Evolutionary conservation across 2,329 filamentous ascomycete genomes (phyloP).

Genomic region (Nigrospora oryzae): DNA sequence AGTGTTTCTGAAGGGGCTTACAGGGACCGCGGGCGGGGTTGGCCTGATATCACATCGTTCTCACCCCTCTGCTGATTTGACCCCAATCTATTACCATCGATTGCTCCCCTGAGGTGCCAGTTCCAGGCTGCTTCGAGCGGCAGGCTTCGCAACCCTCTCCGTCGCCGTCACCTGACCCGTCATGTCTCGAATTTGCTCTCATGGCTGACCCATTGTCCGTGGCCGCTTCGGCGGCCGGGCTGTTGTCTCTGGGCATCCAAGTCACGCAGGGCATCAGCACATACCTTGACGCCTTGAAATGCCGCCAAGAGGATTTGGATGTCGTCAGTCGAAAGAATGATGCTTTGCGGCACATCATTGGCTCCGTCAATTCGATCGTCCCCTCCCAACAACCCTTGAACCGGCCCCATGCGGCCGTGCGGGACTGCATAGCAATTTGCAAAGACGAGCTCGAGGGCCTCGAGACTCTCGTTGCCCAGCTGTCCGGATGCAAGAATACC

Average conservation of each 20-base stretch:
- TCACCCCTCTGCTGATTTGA: no score
- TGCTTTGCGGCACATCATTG: conserved; percentile 1
- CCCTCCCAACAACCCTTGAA: background rate
- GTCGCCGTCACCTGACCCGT: no score
- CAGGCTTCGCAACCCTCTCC: no score
- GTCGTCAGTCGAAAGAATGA: background rate
- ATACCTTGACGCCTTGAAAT: conserved; percentile 7
- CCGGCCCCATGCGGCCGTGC: background rate
- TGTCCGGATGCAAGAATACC: background rate
- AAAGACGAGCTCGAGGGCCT: conserved; percentile 2
- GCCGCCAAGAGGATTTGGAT: conserved; percentile 3
- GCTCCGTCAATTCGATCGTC: conserved; percentile 1
- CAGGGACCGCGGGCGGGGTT: no score
- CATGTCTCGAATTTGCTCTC: no score
- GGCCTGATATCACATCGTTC: no score
- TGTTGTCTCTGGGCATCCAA: conserved; percentile 9
- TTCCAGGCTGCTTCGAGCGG: no score
- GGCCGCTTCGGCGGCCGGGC: conserved; percentile 4
- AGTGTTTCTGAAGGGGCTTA: no score
- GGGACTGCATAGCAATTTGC: background rate
- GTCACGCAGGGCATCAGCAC: conserved; percentile 5
- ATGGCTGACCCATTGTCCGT: conserved; percentile 10
- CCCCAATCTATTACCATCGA: no score
- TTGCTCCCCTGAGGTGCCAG: no score
- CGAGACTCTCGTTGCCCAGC: background rate